Percentiles rank a stretch among this genome's conserved stretches.
Evolutionary conservation across 1,284 basidiomycete species (phyloP).

Genomic region (Ustanciosporium gigantosporum): DNA sequence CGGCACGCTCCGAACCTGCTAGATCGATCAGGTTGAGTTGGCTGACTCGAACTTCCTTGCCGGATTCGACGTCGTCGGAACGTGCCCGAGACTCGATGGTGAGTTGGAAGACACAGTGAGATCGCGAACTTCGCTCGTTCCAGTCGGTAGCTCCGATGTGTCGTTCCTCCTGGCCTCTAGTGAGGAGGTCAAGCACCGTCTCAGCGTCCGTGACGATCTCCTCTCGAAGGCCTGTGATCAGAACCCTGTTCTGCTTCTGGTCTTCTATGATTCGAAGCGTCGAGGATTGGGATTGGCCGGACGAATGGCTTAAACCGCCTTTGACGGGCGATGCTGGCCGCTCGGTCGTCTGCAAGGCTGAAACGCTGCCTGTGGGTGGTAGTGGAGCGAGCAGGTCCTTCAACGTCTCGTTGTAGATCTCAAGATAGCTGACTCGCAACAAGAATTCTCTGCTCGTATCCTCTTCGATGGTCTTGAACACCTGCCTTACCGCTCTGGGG

Average conservation of each 20-base stretch:
- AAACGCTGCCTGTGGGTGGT: slow-evolving; percentile 1
- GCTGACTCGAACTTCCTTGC: slow-evolving; percentile 51
- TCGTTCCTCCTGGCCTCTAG: slow-evolving; percentile 81
- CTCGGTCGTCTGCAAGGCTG: slow-evolving; percentile 7
- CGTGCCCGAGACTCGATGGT: slow-evolving; percentile 58
- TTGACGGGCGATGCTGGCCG: slow-evolving; percentile 31
- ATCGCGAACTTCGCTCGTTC: slow-evolving; percentile 92
- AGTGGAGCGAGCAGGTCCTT: slow-evolving; percentile 63
- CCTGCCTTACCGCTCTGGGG: slow-evolving; percentile 76
- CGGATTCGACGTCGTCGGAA: not conserved
- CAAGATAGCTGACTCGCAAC: slow-evolving; percentile 67
- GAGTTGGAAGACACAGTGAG: slow-evolving; percentile 74
- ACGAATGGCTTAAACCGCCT: slow-evolving; percentile 5
- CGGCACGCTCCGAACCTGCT: slow-evolving; percentile 67
- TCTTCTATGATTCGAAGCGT: slow-evolving; percentile 58
- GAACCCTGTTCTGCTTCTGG: slow-evolving; percentile 62
- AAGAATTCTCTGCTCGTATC: slow-evolving; percentile 62
- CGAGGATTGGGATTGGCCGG: slow-evolving; percentile 5
- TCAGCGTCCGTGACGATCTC: slow-evolving; percentile 65
- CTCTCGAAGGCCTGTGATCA: slow-evolving; percentile 65
- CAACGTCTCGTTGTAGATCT: slow-evolving; percentile 68
- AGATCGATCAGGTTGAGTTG: slow-evolving; percentile 66
- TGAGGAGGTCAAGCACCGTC: slow-evolving; percentile 70
- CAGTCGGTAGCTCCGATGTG: slow-evolving; percentile 94
- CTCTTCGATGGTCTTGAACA: slow-evolving; percentile 63